Base-by-base conservation (phyloP, 2,329 filamentous ascomycete species). In the Xylaria sp. region DNA sequence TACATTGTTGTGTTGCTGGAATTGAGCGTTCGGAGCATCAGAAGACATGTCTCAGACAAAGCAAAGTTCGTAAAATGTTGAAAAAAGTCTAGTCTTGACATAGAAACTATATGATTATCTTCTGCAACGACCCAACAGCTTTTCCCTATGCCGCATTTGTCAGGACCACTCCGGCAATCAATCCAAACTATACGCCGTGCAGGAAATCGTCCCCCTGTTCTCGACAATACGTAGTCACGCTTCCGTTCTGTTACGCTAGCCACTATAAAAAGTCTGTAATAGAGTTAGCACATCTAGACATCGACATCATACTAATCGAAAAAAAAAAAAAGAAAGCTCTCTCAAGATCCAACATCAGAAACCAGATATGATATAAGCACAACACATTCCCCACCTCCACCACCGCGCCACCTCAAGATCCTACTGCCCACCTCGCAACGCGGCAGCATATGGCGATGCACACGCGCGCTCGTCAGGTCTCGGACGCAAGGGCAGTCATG, bases 391-490 rank as follows among this genome's bases (percentile, higher is more conserved):
- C 75, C 77, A 75, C 76, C 76, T 74, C 69, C 72, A 45, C 74
- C 73, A 70, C 68, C 72, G 72, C 62, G 59, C 66, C 71, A 30
- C 67, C 53, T 50, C 62, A 60, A 39, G 48, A 46, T 62, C 72
- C 61, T 68, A 52, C 69, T 62, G 59, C 48, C 68, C 73, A 60
- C 63, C 72, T 72, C 70, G 62, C 70, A 8, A 62, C 74, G 60
- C 74, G 77, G 76, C 76, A 78, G 76, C 76, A 79, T 74, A 70
- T 79, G 77, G 70, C 77, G 77, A 74, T 79, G 76, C 77, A 78
- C 77, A 75, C 76, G 72, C 74, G 71, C 66, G 71, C 71, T 68
- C 72, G 73, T 72, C 73, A 65, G 43, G 65, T 65, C 43, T 65
- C 55, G 66, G 66, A 50, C 41, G 36, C 52, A 36, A 66, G 67